These are phyloP conservation scores for Candida chauliodis DNA, from an alignment of 805 yeast species.

Conservation along the genomic window DNA sequence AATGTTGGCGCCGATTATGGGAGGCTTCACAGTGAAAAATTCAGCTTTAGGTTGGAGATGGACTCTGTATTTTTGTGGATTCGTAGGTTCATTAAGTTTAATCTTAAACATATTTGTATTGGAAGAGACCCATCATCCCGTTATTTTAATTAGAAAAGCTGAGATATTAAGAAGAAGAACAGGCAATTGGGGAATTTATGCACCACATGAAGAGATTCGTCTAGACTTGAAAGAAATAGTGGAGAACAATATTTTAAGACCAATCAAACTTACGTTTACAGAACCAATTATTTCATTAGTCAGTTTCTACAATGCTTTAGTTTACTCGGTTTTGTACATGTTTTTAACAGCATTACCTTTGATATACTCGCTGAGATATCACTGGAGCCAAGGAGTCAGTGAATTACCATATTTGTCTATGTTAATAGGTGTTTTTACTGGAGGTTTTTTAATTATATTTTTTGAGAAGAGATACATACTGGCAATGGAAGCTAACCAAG, in stretches of 20 bases:
- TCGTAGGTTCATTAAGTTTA: conserved; percentile 31
- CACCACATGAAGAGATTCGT: conserved; percentile 35
- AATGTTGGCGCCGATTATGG: conserved; percentile 69
- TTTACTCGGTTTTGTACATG: conserved; percentile 46
- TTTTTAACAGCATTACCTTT: conserved; percentile 43
- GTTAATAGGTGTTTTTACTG: conserved; percentile 62
- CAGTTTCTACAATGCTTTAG: conserved; percentile 45
- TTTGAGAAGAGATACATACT: conserved; percentile 52
- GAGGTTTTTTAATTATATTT: conserved; percentile 50
- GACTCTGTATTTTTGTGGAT: conserved; percentile 50
- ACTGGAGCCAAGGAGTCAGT: conserved; percentile 56
- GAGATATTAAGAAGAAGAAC: conserved; percentile 36
- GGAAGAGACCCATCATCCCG: conserved; percentile 41
- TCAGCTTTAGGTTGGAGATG: conserved; percentile 52
- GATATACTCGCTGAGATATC: conserved; percentile 53
- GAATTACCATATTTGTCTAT: conserved; percentile 79
- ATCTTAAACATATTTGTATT: conserved; percentile 25
- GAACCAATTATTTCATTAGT: conserved; percentile 43
- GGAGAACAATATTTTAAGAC: conserved; percentile 35
- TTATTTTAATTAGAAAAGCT: conserved; percentile 31
- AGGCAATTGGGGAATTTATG: conserved; percentile 39
- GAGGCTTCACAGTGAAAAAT: conserved; percentile 38
- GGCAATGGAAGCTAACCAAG: conserved; percentile 47
- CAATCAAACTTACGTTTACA: conserved; percentile 34
- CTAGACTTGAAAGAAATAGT: conserved; percentile 29